These are phyloP conservation scores for Cystobasidiaceae sp. DNA, from an alignment of 1,284 basidiomycete species.

Conservation along the genomic window DNA sequence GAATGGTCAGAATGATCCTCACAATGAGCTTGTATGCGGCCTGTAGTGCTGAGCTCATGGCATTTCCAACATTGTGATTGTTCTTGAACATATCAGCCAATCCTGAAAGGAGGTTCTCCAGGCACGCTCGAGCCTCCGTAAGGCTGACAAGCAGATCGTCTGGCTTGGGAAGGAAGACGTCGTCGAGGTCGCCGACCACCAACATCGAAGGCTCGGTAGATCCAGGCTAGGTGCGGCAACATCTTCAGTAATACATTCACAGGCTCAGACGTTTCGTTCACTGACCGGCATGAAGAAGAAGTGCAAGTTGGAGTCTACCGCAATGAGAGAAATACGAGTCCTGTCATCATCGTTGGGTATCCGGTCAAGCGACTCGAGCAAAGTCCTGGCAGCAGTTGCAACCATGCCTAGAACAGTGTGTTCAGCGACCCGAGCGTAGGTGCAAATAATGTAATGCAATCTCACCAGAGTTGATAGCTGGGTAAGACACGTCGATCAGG, in stretches of 20 bases:
- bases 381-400: constrained; percentile 90
- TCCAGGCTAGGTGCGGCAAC: constrained; percentile 57
- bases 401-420: constrained; percentile 73
- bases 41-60: constrained; percentile 91
- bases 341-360: constrained; percentile 91
- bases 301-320: constrained; percentile 86
- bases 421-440: too few relatives aligned
- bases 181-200: constrained; percentile 92
- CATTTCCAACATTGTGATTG: constrained; percentile 82
- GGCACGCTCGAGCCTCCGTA: constrained; percentile 69
- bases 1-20: too few relatives aligned
- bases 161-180: constrained; percentile 96
- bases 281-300: constrained; percentile 72
- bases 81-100: constrained; percentile 97
- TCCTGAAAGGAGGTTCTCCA: constrained; percentile 75
- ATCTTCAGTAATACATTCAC: background rate
- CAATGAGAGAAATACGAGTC: constrained; percentile 88
- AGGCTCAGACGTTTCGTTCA: constrained; percentile 26
- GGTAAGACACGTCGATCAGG: constrained; percentile 91
- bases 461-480: constrained; percentile 80
- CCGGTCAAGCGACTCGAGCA: constrained; percentile 88
- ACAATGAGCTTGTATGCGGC: constrained; percentile 94
- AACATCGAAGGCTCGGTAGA: constrained; percentile 85
- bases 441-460: too few relatives aligned
- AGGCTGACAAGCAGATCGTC: constrained; percentile 92